These are phyloP conservation scores for Calendula officinalis DNA, from an alignment of 129 eudicot genomes.

Conservation along the genomic window DNA sequence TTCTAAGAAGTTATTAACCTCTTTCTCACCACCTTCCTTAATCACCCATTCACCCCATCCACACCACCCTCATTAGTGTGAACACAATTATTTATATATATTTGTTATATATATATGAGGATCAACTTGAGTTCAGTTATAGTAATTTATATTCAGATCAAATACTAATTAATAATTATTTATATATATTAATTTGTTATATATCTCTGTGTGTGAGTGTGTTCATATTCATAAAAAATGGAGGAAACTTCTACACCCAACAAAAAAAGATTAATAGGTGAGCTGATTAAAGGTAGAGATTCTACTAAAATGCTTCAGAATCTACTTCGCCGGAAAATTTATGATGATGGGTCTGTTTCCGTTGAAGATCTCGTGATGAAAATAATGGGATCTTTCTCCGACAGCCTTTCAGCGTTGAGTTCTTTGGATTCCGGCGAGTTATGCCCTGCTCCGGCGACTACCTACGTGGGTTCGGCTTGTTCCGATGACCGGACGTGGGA, in stretches of 20 bases:
- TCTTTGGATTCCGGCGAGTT: slow-evolving; percentile 17
- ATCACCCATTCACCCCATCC: slow-evolving; percentile 6
- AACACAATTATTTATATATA: background rate
- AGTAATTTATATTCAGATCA: background rate
- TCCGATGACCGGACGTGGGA: slow-evolving; percentile 27
- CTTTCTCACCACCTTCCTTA: slow-evolving; percentile 4
- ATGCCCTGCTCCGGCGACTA: slow-evolving; percentile 16
- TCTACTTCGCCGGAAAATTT: slow-evolving; percentile 26
- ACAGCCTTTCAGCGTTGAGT: slow-evolving; percentile 31
- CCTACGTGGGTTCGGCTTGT: slow-evolving; percentile 18
- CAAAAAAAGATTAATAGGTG: slow-evolving; percentile 23
- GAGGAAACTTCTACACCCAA: slow-evolving; percentile 13
- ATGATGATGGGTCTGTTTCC: slow-evolving; percentile 24
- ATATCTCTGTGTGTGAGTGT: background rate
- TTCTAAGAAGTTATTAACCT: background rate
- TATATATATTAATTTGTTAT: background rate
- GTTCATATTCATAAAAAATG: slow-evolving; percentile 14
- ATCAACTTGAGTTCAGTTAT: slow-evolving; percentile 11
- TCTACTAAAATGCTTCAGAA: slow-evolving; percentile 36
- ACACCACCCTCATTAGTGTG: background rate
- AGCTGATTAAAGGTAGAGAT: slow-evolving; percentile 41
- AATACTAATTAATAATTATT: background rate
- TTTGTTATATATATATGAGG: background rate
- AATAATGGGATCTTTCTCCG: slow-evolving; percentile 44
- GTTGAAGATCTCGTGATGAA: slow-evolving; percentile 37